Conservation (phyloP, 257 asterid genomes). For the Euphrasia confusa region DNA sequence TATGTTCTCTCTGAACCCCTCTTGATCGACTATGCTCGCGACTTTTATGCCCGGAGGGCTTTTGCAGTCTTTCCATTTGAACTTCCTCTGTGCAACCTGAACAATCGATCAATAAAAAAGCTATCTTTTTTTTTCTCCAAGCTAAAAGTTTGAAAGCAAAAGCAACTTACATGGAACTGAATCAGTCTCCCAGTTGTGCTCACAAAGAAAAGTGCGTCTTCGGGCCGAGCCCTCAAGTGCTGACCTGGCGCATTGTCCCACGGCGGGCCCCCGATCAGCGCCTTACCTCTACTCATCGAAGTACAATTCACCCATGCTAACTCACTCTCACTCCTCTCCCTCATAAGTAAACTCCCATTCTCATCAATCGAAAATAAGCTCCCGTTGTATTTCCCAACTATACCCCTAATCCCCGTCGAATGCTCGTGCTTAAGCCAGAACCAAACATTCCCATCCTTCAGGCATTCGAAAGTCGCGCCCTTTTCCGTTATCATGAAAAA, state of each 20-base stretch:
- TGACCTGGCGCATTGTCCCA: slow-evolving; percentile 65
- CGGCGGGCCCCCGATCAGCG: slow-evolving; percentile 68
- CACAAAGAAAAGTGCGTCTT: slow-evolving; percentile 67
- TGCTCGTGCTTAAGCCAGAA: slow-evolving; percentile 79
- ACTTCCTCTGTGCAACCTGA: slow-evolving; percentile 75
- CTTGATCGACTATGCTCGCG: slow-evolving; percentile 74
- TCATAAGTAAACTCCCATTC: slow-evolving; percentile 57
- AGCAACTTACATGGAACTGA: slow-evolving; percentile 56
- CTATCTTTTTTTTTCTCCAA: too few relatives aligned
- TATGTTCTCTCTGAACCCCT: slow-evolving; percentile 63
- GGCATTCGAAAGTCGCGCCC: slow-evolving; percentile 53
- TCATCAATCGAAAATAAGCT: slow-evolving; percentile 73
- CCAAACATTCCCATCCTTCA: slow-evolving; percentile 59
- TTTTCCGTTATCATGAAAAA: slow-evolving; percentile 57
- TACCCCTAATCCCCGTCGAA: slow-evolving; percentile 48
- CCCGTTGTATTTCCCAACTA: slow-evolving; percentile 70
- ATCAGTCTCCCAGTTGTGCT: slow-evolving; percentile 63
- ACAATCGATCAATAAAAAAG: not conserved
- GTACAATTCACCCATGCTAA: slow-evolving; percentile 79
- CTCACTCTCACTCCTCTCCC: slow-evolving; percentile 57
- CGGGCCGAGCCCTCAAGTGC: slow-evolving; percentile 39
- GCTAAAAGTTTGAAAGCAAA: too few relatives aligned
- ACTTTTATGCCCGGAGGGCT: slow-evolving; percentile 51
- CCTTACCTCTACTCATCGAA: slow-evolving; percentile 64
- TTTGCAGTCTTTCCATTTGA: slow-evolving; percentile 87